A percentile compares a stretch with the other conserved stretches of the same genome.
These are phyloP conservation scores for Smallanthus sonchifolius DNA, from an alignment of 129 eudicot species.

Conservation along the genomic window DNA sequence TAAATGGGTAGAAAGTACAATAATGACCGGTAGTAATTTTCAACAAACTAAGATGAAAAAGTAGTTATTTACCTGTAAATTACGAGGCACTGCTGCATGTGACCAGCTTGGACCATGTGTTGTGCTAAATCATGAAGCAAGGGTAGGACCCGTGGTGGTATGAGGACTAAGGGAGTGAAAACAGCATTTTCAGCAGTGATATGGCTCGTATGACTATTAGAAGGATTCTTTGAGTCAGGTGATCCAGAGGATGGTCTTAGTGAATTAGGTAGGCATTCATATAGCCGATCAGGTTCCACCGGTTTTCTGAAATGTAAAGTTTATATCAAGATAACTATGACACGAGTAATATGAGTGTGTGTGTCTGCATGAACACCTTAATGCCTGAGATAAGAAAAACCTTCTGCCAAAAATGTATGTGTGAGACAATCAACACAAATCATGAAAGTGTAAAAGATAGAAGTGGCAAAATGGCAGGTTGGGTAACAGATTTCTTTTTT, in stretches of 20 bases:
- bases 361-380: background rate
- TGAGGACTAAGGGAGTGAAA: conserved; percentile 79
- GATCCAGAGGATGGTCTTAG: conserved; percentile 89
- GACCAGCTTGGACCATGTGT: conserved; percentile 96
- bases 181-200: conserved; percentile 60
- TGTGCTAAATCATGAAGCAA: conserved; percentile 85
- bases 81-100: conserved; percentile 62
- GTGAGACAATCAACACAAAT: background rate
- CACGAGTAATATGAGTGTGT: background rate
- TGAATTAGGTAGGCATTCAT: conserved; percentile 94
- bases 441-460: background rate
- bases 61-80: conserved; percentile 65
- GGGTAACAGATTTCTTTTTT: background rate
- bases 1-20: background rate
- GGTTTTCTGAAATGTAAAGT: conserved; percentile 55
- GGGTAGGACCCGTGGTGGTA: conserved; percentile 89
- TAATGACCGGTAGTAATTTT: background rate
- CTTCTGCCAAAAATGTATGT: background rate
- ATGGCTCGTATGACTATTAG: conserved; percentile 53
- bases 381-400: background rate
- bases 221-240: conserved; percentile 66
- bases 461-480: background rate
- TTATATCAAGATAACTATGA: conserved; percentile 7
- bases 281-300: conserved; percentile 90
- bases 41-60: background rate